phyloP scores from a whole-genome alignment of 306 rosid species.

The Calophaca sinica region DNA sequence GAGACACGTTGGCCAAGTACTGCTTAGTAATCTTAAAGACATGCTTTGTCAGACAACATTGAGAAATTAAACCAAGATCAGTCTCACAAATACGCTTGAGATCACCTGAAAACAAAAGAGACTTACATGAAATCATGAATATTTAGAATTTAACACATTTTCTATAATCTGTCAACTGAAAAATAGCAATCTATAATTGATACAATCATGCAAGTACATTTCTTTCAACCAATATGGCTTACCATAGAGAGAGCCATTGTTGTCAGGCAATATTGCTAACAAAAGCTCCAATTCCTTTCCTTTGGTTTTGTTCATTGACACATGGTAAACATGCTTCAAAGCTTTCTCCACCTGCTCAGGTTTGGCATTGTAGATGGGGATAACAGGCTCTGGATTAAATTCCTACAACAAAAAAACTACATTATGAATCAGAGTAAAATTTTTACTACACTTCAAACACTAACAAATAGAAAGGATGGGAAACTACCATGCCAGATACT shows the following conservation, averaged over 20 bases:
- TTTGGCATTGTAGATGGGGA: slow-evolving; percentile 66
- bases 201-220: background rate
- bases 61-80: slow-evolving; percentile 90
- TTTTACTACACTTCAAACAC: slow-evolving; percentile 6
- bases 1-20: slow-evolving; percentile 86
- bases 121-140: background rate
- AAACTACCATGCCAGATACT: slow-evolving; percentile 95
- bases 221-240: slow-evolving; percentile 8
- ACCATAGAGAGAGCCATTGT: slow-evolving; percentile 95
- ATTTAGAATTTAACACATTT: background rate
- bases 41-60: slow-evolving; percentile 91
- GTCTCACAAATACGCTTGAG: slow-evolving; percentile 94
- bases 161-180: slow-evolving; percentile 7
- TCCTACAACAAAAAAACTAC: slow-evolving; percentile 52
- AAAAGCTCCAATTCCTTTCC: slow-evolving; percentile 88
- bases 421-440: background rate
- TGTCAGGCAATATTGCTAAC: slow-evolving; percentile 90
- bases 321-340: slow-evolving; percentile 75
- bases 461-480: slow-evolving; percentile 34
- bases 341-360: slow-evolving; percentile 90
- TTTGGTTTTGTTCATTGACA: slow-evolving; percentile 59
- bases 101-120: slow-evolving; percentile 68
- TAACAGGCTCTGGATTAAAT: slow-evolving; percentile 77
- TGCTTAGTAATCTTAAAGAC: slow-evolving; percentile 85
- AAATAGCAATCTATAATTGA: slow-evolving; percentile 6